Base-by-base conservation (phyloP, 2,329 filamentous ascomycete genomes). In the Alternaria arbusti region DNA sequence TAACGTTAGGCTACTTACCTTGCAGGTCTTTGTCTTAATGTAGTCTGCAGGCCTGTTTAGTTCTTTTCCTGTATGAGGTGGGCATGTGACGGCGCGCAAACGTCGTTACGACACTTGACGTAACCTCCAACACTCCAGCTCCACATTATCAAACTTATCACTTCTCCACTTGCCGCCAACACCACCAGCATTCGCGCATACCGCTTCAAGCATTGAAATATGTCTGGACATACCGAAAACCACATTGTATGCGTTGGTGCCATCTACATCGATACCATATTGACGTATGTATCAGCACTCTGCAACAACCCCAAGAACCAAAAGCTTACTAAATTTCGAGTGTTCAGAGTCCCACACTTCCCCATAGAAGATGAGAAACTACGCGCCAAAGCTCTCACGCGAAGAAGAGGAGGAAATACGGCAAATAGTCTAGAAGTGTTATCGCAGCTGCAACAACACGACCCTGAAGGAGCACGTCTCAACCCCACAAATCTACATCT, bases 331-430 rank as follows among this genome's bases (percentile, higher is more conserved):
- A 17, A 47, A 0, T 20, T 1, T 17, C 25, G 5, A 26, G 10
- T 15, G 32, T 9, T 20, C 74, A 91, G 89, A 65, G 86, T 92
- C 32, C 87, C 89, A 4, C 81, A 87, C 72, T 93, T 88, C 74
- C 91, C 91, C 1, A 78, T 79, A 7, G 91, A 94, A 80, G 91
- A 94, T 81, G 85, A 88, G 51, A 94, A 94, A 78, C 83, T 92
- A 44, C 89, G 91, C 30, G 90, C 91, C 17, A 86, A 86, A 3
- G 83, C 74, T 23, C 76, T 91, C 58, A 80, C 82, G 36, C 84
- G 85, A 46, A 87, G 91, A 28, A 86, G 90, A 25, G 91, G 91
- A 56, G 91, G 91, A 30, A 94, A 94, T 77, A 89, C 89, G 66
- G 86, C 89, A 23, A 94, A 94, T 75, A 87, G 87, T 4, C 85